These are phyloP conservation scores for Euphorbia celastroides DNA, from an alignment of 441 rosid genomes.

Conservation along the genomic window DNA sequence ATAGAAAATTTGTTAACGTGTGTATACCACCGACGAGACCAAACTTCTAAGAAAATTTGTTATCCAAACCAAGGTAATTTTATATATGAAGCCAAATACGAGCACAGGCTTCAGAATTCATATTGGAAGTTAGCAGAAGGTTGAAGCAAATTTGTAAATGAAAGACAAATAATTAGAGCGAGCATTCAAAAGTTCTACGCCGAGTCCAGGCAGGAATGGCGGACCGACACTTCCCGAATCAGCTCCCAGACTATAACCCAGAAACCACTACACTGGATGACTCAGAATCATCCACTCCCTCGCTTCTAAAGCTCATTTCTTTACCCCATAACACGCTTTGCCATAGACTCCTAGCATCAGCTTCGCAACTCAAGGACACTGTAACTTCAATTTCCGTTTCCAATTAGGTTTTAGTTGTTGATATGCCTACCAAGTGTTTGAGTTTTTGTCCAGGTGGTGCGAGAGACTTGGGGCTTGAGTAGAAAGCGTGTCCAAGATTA, in stretches of 20 bases:
- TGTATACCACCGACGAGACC: too few relatives aligned
- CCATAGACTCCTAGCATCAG: constrained; percentile 34
- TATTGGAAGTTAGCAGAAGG: too few relatives aligned
- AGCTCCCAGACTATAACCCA: constrained; percentile 31
- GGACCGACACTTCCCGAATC: constrained; percentile 52
- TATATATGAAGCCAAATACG: too few relatives aligned
- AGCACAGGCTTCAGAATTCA: too few relatives aligned
- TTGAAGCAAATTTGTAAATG: too few relatives aligned
- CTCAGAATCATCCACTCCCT: constrained; percentile 9
- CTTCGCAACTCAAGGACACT: constrained; percentile 38
- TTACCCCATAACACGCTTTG: constrained; percentile 34
- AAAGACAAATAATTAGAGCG: too few relatives aligned
- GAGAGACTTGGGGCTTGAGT: constrained; percentile 48
- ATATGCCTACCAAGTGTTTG: background rate
- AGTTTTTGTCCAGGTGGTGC: constrained; percentile 42
- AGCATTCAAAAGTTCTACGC: background rate
- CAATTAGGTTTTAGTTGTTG: too few relatives aligned
- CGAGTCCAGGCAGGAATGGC: constrained; percentile 28
- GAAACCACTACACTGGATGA: constrained; percentile 15
- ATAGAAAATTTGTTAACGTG: too few relatives aligned
- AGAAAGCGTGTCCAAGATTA: constrained; percentile 45
- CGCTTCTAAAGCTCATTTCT: constrained; percentile 34
- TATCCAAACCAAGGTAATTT: too few relatives aligned
- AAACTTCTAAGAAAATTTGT: too few relatives aligned
- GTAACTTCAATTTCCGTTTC: constrained; percentile 19